phyloP scores from a whole-genome alignment of 192 early-diverging fungal genomes.

The Backusella westeae region DNA sequence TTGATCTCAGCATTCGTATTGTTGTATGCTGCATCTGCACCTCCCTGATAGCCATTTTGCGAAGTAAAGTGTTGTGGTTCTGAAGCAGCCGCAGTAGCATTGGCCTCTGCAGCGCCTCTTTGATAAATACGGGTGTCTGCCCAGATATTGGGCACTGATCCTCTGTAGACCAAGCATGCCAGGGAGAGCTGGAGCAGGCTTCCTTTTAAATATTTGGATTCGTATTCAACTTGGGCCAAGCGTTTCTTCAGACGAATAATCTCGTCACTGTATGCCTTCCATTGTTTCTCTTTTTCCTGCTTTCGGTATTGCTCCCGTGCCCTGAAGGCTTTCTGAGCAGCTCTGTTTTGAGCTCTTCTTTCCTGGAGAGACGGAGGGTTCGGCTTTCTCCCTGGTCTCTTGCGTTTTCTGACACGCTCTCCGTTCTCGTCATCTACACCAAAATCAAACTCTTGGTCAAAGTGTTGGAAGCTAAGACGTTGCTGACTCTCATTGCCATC shows the following conservation, averaged over 20 bases:
- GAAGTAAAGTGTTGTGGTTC: not conserved
- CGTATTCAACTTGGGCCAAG: slow-evolving; percentile 11
- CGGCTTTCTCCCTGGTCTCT: slow-evolving; percentile 31
- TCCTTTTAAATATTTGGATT: slow-evolving; percentile 18
- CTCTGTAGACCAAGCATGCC: slow-evolving; percentile 6
- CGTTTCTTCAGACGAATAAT: slow-evolving; percentile 1
- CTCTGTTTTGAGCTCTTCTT: slow-evolving; percentile 33
- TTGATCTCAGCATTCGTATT: not conserved
- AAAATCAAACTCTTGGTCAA: slow-evolving; percentile 29
- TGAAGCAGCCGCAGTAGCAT: not conserved
- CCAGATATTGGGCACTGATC: slow-evolving; percentile 17
- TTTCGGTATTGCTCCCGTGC: slow-evolving; percentile 25
- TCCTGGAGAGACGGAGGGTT: slow-evolving; percentile 30
- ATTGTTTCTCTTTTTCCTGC: slow-evolving; percentile 20
- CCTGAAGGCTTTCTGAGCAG: slow-evolving; percentile 27
- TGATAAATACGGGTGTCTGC: slow-evolving; percentile 5
- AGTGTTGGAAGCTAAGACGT: slow-evolving; percentile 29
- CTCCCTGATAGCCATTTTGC: not conserved
- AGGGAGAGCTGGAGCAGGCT: slow-evolving; percentile 15
- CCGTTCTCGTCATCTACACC: slow-evolving; percentile 32
- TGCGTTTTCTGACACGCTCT: slow-evolving; percentile 22
- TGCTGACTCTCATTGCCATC: not conserved
- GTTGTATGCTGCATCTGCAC: not conserved
- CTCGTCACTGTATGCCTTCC: slow-evolving; percentile 10
- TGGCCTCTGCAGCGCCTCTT: not conserved